Evolutionary conservation across 257 asterid genomes (phyloP).

Genomic region (Plectranthus barbatus): DNA sequence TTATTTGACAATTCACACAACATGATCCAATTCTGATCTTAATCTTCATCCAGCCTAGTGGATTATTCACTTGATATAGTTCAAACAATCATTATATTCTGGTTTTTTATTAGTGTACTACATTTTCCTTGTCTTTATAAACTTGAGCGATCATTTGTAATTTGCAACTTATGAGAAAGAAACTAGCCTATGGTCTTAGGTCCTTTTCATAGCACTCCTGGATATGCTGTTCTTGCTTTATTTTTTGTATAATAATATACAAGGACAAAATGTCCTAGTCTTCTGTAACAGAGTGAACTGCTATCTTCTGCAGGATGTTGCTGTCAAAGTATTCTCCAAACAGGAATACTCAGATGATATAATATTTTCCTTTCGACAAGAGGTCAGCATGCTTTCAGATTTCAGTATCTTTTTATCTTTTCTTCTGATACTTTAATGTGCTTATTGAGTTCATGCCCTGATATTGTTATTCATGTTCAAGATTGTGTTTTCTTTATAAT

Average conservation of each 20-base stretch:
- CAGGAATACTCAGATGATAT: slow-evolving; percentile 85
- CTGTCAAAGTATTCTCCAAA: slow-evolving; percentile 89
- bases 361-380: slow-evolving; percentile 77
- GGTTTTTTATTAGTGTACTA: not conserved
- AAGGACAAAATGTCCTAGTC: not conserved
- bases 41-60: not conserved
- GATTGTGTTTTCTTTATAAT: not conserved
- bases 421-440: not conserved
- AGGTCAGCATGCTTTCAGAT: slow-evolving; percentile 37
- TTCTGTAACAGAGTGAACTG: slow-evolving; percentile 13
- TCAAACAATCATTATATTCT: not conserved
- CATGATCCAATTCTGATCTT: not conserved
- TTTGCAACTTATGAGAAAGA: not conserved
- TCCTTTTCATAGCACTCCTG: not conserved
- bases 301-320: slow-evolving; percentile 74
- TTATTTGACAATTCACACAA: not conserved
- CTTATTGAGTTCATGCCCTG: not conserved
- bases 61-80: not conserved
- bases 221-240: not conserved
- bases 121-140: not conserved
- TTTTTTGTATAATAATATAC: not conserved
- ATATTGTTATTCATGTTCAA: not conserved
- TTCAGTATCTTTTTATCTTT: not conserved
- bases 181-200: not conserved
- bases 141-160: not conserved